These are phyloP conservation scores for Castanopsis chinensis DNA, from an alignment of 306 rosid genomes.

Conservation along the genomic window DNA sequence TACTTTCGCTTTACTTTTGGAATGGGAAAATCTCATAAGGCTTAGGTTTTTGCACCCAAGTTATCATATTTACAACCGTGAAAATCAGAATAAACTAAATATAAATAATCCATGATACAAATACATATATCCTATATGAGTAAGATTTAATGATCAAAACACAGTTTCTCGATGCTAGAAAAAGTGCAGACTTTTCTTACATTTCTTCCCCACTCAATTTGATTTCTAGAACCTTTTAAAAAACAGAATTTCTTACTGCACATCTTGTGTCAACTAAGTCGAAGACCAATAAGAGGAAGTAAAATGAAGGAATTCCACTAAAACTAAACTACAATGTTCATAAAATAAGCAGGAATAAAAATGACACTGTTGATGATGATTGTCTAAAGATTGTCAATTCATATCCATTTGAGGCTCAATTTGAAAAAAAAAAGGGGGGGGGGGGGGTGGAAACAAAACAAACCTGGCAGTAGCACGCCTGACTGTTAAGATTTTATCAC, in stretches of 20 bases:
- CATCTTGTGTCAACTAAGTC: neutral
- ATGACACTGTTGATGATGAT: neutral
- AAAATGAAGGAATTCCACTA: neutral
- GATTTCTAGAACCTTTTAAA: neutral
- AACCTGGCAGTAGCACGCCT: slow-evolving; percentile 78
- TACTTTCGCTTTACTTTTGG: neutral
- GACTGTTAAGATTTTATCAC: slow-evolving; percentile 81
- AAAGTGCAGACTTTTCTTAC: neutral
- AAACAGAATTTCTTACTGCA: neutral
- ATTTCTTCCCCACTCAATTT: neutral
- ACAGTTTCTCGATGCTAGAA: neutral
- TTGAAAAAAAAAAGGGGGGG: no score
- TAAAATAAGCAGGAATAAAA: neutral
- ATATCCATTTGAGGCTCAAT: neutral
- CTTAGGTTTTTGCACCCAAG: neutral
- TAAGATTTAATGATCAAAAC: neutral
- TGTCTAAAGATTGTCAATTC: neutral
- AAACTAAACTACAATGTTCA: neutral
- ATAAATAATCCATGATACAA: neutral
- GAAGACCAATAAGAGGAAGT: neutral
- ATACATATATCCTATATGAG: neutral
- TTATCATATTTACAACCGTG: neutral
- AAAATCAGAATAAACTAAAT: neutral
- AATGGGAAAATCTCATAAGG: neutral
- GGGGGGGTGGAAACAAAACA: neutral